phyloP scores from a whole-genome alignment of 169 alveolate species.

The Cryptosporidium baileyi region DNA sequence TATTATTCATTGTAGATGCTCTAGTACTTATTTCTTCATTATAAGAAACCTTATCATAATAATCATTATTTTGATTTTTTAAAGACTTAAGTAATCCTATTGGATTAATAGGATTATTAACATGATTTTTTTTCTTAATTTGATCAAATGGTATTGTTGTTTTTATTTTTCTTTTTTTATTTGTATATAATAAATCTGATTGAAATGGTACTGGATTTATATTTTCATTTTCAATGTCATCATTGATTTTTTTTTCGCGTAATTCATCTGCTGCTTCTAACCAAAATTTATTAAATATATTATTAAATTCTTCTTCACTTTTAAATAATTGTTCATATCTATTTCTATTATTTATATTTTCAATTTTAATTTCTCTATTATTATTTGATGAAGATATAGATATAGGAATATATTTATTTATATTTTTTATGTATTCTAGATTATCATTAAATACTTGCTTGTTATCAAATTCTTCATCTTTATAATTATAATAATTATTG shows the following conservation, averaged over 20 bases:
- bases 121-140: background rate
- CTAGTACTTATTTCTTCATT: constrained; percentile 45
- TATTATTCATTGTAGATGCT: constrained; percentile 17
- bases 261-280: constrained; percentile 31
- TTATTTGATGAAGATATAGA: background rate
- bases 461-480: background rate
- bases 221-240: background rate
- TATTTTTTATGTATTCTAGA: constrained; percentile 57
- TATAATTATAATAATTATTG: background rate
- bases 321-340: background rate
- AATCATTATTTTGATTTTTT: background rate
- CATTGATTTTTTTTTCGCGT: background rate
- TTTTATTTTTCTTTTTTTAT: constrained; percentile 7
- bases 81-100: constrained; percentile 14
- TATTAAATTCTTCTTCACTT: constrained; percentile 4
- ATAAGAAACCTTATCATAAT: background rate
- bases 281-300: constrained; percentile 24
- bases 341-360: background rate
- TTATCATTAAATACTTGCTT: background rate
- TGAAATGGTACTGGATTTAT: constrained; percentile 44
- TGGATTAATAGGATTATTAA: constrained; percentile 2
- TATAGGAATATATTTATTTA: constrained; percentile 48
- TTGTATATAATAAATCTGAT: constrained; percentile 9
- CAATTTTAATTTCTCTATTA: background rate
- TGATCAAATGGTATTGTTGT: constrained; percentile 38